Evolutionary conservation across 345 rosid genomes (phyloP).

Genomic region (Brassica nigra): DNA sequence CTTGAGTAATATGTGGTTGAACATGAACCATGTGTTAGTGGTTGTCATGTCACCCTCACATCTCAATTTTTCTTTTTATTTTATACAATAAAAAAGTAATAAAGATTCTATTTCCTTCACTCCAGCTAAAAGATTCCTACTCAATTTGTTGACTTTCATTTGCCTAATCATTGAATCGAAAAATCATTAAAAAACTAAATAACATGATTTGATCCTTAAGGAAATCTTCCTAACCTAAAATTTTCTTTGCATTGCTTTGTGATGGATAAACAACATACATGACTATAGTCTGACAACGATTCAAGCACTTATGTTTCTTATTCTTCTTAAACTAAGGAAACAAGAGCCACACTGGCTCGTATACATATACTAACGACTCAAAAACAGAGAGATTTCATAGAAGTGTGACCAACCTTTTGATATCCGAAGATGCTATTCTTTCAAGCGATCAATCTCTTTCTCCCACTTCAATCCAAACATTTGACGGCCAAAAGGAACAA

Average conservation of each 20-base stretch:
- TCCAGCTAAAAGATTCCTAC: conserved; percentile 26
- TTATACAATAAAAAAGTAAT: not conserved
- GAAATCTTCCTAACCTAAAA: conserved; percentile 2
- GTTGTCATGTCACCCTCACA: conserved; percentile 29
- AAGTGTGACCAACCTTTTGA: conserved; percentile 30
- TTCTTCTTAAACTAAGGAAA: not conserved
- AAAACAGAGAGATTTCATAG: conserved; percentile 19
- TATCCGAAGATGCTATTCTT: conserved; percentile 40
- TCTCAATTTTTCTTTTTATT: not conserved
- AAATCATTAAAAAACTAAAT: not conserved
- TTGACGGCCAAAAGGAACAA: conserved; percentile 88
- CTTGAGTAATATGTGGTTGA: conserved; percentile 34
- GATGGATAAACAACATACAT: conserved; percentile 15
- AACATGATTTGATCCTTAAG: conserved; percentile 1
- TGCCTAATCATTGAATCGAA: not conserved
- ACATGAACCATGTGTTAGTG: conserved; percentile 34
- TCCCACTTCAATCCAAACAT: conserved; percentile 90
- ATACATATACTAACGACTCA: conserved; percentile 12
- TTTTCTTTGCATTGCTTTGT: conserved; percentile 1
- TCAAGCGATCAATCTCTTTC: conserved; percentile 67
- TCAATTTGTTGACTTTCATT: conserved; percentile 26
- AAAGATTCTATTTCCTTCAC: not conserved
- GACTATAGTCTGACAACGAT: not conserved
- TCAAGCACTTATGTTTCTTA: conserved; percentile 5
- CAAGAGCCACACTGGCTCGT: conserved; percentile 27